These are phyloP conservation scores for Yamadazyma atlantica DNA, from an alignment of 1,139 yeast genomes.

Conservation along the genomic window DNA sequence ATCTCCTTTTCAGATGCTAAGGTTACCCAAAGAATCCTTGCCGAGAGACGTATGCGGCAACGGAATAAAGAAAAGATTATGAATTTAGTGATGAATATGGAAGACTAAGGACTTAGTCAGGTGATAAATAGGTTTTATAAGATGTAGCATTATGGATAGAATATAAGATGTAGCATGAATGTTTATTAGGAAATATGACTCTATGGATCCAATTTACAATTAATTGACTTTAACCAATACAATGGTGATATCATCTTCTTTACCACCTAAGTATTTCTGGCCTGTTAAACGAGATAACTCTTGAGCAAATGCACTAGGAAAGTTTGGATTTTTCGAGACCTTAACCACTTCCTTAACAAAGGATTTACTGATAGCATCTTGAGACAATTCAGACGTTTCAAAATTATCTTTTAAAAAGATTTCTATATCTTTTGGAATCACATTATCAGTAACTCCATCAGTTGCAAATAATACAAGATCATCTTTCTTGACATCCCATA, in stretches of 20 bases:
- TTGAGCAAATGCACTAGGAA: conserved; percentile 85
- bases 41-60: conserved; percentile 32
- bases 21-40: conserved; percentile 42
- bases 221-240: conserved; percentile 58
- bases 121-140: not conserved
- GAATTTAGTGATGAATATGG: conserved; percentile 43
- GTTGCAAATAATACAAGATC: conserved; percentile 86
- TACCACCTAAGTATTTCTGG: conserved; percentile 80
- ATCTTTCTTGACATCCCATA: conserved; percentile 55
- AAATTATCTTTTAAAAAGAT: conserved; percentile 51
- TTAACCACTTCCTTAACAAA: conserved; percentile 69
- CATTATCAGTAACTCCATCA: conserved; percentile 91
- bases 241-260: conserved; percentile 90
- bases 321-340: conserved; percentile 69
- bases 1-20: conserved; percentile 44
- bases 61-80: conserved; percentile 42
- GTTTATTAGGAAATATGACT: conserved; percentile 5
- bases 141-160: too few species aligned
- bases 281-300: conserved; percentile 70
- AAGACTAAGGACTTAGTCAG: conserved; percentile 11
- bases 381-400: conserved; percentile 18
- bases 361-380: conserved; percentile 43
- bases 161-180: not conserved
- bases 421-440: conserved; percentile 72
- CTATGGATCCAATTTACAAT: conserved; percentile 30